A percentile compares a stretch with the other conserved stretches of the same genome.
These are phyloP conservation scores for Atalantia buxifolia DNA, from an alignment of 345 rosid genomes.

Conservation along the genomic window DNA sequence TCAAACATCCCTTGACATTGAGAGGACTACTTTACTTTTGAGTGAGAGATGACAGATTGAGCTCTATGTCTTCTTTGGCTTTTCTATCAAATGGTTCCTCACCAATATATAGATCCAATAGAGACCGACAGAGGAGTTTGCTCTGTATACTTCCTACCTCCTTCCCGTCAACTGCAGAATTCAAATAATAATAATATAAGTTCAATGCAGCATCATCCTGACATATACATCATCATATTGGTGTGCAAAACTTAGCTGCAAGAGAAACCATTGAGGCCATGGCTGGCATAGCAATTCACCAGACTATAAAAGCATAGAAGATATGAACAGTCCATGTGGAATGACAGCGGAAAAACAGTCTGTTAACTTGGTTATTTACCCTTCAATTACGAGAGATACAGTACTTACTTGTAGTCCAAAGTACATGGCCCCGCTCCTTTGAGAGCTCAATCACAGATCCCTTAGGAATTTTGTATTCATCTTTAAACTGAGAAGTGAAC, in stretches of 20 bases:
- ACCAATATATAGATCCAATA: constrained; percentile 78
- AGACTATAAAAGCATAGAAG: background rate
- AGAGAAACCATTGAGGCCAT: background rate
- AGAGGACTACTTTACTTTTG: constrained; percentile 10
- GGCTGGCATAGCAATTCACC: background rate
- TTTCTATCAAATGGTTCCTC: constrained; percentile 71
- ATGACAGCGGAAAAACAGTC: background rate
- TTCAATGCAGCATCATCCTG: background rate
- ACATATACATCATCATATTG: background rate
- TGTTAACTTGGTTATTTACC: background rate
- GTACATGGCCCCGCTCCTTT: constrained; percentile 59
- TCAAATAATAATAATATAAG: background rate
- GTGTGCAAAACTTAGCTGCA: no score
- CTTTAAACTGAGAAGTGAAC: constrained; percentile 84
- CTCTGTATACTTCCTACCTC: constrained; percentile 78
- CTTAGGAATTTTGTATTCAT: constrained; percentile 81
- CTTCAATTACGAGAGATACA: constrained; percentile 1
- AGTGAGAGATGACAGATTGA: constrained; percentile 49
- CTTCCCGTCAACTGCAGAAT: constrained; percentile 60
- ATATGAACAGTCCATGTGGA: background rate
- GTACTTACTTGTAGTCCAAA: constrained; percentile 57
- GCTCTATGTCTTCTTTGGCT: constrained; percentile 71
- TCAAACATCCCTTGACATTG: background rate
- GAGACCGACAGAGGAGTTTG: constrained; percentile 67
- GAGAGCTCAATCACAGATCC: constrained; percentile 72